Base-by-base conservation (phyloP, 2,329 filamentous ascomycete species). In the Venturia carpophila region DNA sequence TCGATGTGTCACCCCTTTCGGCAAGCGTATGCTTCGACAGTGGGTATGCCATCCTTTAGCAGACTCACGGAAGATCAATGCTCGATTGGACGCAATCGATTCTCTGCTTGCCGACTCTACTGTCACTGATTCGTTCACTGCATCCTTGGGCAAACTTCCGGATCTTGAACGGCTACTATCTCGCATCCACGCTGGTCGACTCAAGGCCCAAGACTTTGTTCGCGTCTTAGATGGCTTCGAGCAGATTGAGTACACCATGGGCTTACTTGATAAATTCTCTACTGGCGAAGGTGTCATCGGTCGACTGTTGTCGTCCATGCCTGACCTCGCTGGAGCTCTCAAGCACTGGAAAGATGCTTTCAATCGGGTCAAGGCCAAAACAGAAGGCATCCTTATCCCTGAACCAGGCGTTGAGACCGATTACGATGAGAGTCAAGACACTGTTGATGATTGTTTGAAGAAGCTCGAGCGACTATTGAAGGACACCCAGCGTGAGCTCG, bases 41-140 rank as follows among this genome's bases (percentile, higher is more conserved):
- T 99, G 94, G 94, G 89, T 99, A 2, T 97, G 93, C 71, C 94
- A 99, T 75, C 94, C 94, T 2, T 81, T 99, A 17, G 91, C 92
- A 73, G 89, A 96, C 75, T 87, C 90, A 6, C 79, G 82, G 45
- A 92, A 89, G 73, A 97, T 99, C 79, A 96, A 97, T 71, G 92
- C 95, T 69, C 86, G 94, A 6, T 80, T 99, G 13, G 92, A 99
- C 77, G 94, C 94, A 5, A 92, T 99, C 5, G 94, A 97, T 71
- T 87, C 93, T 71, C 80, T 99, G 52, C 97, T 97, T 70, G 87
- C 89, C 0, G 91, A 97, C 73, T 83, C 84, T 0, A 86, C 82
- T 30, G 81, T 96, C 37, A 90, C 91, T 64, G 91, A 97, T 69
- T 87, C 91, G 69, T 97, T 99, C 73, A 90, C 90, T 2, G 87